Conservation (phyloP, 257 asterid species). For the Solanum stenotomum region DNA sequence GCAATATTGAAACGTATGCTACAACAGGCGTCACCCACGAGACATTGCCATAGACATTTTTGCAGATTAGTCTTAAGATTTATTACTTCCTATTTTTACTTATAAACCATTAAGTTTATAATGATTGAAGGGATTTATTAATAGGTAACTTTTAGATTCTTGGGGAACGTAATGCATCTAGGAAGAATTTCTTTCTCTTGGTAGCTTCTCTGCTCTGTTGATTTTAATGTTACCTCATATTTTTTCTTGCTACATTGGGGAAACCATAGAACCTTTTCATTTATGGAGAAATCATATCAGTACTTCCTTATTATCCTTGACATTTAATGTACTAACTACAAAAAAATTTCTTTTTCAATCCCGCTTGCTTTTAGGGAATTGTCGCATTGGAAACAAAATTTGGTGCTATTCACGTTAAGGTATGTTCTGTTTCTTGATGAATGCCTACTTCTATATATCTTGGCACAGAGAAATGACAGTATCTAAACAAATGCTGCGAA, state of each 20-base stretch:
- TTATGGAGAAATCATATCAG: background rate
- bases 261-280: background rate
- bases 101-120: background rate
- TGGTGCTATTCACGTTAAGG: conserved; percentile 87
- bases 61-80: background rate
- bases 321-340: background rate
- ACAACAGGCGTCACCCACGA: background rate
- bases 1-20: background rate
- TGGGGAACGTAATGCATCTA: background rate
- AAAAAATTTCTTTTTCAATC: background rate
- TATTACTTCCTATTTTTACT: background rate
- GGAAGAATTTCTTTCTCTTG: background rate
- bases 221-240: background rate
- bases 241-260: background rate
- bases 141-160: background rate
- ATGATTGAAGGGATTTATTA: background rate
- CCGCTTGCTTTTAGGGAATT: conserved; percentile 51
- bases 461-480: background rate
- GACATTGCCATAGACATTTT: background rate
- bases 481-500: background rate
- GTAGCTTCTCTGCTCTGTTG: background rate
- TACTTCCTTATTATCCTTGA: background rate
- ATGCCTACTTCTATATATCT: background rate
- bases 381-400: conserved; percentile 71
- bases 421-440: conserved; percentile 13